Evolutionary conservation across 257 asterid genomes (phyloP).

Genomic region (Scutellaria galericulata): DNA sequence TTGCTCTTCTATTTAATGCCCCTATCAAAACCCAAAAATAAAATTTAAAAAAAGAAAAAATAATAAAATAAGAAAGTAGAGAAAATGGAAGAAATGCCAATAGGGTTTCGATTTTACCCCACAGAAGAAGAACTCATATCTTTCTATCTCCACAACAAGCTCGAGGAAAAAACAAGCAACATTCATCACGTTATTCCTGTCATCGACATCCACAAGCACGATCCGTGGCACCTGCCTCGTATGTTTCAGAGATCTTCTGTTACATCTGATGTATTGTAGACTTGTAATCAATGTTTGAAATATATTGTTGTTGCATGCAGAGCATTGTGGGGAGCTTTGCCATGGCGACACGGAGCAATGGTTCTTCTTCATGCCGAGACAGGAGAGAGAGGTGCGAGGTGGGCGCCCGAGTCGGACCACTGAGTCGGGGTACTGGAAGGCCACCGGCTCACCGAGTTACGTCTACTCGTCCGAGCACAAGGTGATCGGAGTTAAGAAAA

Average conservation of each 20-base stretch:
- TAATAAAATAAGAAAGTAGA: not conserved
- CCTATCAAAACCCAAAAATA: not conserved
- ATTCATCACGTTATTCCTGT: slow-evolving; percentile 61
- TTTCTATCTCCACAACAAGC: slow-evolving; percentile 65
- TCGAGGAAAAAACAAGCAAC: slow-evolving; percentile 37
- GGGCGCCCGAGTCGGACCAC: slow-evolving; percentile 80
- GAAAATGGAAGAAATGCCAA: slow-evolving; percentile 45
- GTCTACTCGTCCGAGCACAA: slow-evolving; percentile 63
- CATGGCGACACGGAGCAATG: slow-evolving; percentile 74
- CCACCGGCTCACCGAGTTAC: slow-evolving; percentile 79
- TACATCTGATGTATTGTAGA: no score
- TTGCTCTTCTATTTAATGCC: slow-evolving; percentile 18
- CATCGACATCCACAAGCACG: slow-evolving; percentile 59
- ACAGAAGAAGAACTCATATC: slow-evolving; percentile 82
- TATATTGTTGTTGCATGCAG: slow-evolving; percentile 31
- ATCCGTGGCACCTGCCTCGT: slow-evolving; percentile 83
- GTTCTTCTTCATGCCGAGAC: slow-evolving; percentile 77
- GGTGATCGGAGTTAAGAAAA: slow-evolving; percentile 74
- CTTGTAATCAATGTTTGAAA: not conserved
- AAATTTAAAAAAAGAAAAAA: not conserved
- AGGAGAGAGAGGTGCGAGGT: slow-evolving; percentile 70
- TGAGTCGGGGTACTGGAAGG: slow-evolving; percentile 79
- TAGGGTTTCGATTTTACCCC: slow-evolving; percentile 81
- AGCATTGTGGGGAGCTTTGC: slow-evolving; percentile 66
- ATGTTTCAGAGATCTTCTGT: not conserved